Evolutionary conservation across 208 protist genomes (phyloP).

Genomic region (Leishmania major): DNA sequence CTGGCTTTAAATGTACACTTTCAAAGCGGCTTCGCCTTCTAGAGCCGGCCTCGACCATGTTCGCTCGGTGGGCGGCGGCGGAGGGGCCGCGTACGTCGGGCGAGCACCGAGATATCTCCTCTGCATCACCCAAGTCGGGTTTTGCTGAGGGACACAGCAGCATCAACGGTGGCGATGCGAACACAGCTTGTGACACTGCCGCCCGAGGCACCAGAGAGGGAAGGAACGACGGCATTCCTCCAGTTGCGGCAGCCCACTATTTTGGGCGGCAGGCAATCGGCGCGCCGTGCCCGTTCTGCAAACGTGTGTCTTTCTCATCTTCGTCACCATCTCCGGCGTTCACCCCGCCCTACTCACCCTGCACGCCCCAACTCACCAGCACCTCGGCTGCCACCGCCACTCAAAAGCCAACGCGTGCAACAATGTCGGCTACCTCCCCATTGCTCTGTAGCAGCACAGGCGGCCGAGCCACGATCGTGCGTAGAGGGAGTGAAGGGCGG

Average conservation of each 20-base stretch:
- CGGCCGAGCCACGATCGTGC: neutral
- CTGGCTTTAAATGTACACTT: constrained; percentile 23
- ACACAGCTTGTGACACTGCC: too few species aligned
- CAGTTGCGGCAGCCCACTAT: neutral
- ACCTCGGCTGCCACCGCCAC: neutral
- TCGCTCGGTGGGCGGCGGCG: neutral
- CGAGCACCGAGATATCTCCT: neutral
- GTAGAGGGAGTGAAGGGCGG: neutral
- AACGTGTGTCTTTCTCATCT: neutral
- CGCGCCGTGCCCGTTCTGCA: neutral
- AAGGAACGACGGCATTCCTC: neutral
- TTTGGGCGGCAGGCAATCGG: neutral
- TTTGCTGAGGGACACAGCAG: neutral
- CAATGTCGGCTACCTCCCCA: neutral
- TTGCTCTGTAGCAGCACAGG: neutral
- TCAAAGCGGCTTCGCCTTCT: constrained; percentile 18
- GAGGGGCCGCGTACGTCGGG: neutral
- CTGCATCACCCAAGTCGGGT: neutral
- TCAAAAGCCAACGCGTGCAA: neutral
- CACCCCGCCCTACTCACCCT: neutral
- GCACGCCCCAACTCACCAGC: neutral
- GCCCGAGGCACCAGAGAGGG: neutral
- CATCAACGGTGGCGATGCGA: neutral
- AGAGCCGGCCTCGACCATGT: neutral
- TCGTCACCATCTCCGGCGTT: neutral